Percentiles rank a stretch among this genome's conserved stretches.
Evolutionary conservation across 768 basidiomycete genomes (phyloP).

Genomic region (Leccinum obscurum): DNA sequence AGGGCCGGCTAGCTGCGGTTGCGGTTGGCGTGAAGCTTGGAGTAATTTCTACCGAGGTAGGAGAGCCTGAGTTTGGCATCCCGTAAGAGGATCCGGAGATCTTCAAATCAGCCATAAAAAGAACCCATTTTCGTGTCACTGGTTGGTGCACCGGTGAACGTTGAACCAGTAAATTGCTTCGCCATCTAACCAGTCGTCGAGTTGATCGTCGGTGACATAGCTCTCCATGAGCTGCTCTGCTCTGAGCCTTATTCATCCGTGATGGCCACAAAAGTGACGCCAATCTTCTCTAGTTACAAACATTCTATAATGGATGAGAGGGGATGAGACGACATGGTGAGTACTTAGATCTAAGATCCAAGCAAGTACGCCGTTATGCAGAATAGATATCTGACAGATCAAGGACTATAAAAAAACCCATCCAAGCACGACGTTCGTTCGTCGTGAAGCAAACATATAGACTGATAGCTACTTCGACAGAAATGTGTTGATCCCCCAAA

Average conservation of each 20-base stretch:
- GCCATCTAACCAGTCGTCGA: too few species aligned
- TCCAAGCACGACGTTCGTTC: neutral
- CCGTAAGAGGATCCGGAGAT: constrained; percentile 58
- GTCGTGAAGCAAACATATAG: constrained; percentile 3
- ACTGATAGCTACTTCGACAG: neutral
- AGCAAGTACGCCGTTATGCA: neutral
- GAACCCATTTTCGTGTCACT: constrained; percentile 25
- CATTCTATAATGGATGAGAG: too few species aligned
- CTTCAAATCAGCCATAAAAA: constrained; percentile 72
- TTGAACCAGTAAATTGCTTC: neutral
- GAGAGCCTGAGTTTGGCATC: constrained; percentile 28
- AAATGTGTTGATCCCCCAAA: neutral
- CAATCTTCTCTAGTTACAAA: too few species aligned
- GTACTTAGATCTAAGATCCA: too few species aligned
- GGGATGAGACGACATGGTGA: too few species aligned
- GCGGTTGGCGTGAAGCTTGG: constrained; percentile 28
- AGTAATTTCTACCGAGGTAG: constrained; percentile 9
- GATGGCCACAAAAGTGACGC: too few species aligned
- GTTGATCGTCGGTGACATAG: too few species aligned
- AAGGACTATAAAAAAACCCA: constrained; percentile 14
- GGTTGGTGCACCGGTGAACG: neutral
- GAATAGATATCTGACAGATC: constrained; percentile 9
- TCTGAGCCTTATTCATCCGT: too few species aligned
- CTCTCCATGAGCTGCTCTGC: too few species aligned
- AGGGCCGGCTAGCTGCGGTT: constrained; percentile 33